Evolutionary conservation across 805 yeast genomes (phyloP), one percentile per base, ranked within the genome.

Genomic region (Pichia manshurica): DNA sequence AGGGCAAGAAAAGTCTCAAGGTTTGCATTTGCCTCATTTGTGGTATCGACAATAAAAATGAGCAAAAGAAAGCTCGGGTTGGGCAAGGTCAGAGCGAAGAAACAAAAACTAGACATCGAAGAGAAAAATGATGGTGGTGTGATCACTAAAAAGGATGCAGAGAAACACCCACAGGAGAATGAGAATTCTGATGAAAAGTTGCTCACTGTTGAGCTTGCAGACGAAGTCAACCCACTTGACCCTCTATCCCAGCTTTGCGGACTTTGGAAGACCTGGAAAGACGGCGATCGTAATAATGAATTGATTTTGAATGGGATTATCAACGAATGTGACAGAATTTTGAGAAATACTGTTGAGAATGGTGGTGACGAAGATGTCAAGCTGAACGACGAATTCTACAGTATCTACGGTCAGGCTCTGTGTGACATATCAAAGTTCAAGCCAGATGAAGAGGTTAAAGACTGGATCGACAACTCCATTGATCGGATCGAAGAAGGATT

Each of bases 291-390:
- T 48, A 84, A 82, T 20, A 78, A 76, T 53, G 86, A 82, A 59
- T 66, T 81, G 51, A 74, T 85, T 32, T 61, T 85, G 49, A 85
- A 89, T 58, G 97, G 96, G 21, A 74, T 90, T 4, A 76, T 91
- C n/a, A 96, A 90, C 57, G 97, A 91, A 62, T 85, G 96, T 68
- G 96, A 91, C 59, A 68, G 95, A 43, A 62, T 88, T 31, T 70
- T 89, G 53, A 72, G 90, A 60, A 72, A 73, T 47, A 53, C 68
- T 22, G 55, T 58, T 32, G 52, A 63, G 3, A 58, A 63, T 39
- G 61, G 59, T 34, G 51, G 57, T 40, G 60, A 66, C 5, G 67
- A 69, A 7, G 57, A 59, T 20, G 44, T 55, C 33, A 34, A 40
- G 45, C 48, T 76, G 23, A 72, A 75, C 23, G 78, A 76, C 32